These are phyloP conservation scores for Acer yangbiense DNA, from an alignment of 345 rosid genomes.

Conservation along the genomic window DNA sequence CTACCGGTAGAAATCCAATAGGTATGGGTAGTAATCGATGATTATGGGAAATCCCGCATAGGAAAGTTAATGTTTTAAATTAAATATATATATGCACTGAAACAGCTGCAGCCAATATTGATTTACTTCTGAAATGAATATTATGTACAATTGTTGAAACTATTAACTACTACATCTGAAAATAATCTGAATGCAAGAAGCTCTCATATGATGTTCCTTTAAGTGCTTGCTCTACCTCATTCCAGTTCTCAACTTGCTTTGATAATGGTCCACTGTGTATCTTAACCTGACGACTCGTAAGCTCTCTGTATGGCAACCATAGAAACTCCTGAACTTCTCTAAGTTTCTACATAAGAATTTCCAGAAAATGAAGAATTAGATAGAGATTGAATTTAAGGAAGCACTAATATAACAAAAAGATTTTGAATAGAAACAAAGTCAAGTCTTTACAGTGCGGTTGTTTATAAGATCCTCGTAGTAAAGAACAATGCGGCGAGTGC, in stretches of 20 bases:
- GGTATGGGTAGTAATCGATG: no score
- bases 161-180: slow-evolving; percentile 15
- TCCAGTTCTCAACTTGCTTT: slow-evolving; percentile 32
- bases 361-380: neutral
- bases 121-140: neutral
- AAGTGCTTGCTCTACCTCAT: slow-evolving; percentile 23
- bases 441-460: slow-evolving; percentile 30
- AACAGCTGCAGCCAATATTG: neutral
- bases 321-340: slow-evolving; percentile 36
- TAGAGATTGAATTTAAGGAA: neutral
- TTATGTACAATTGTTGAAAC: slow-evolving; percentile 3
- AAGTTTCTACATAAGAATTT: slow-evolving; percentile 29
- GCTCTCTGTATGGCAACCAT: slow-evolving; percentile 36
- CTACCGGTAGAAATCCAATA: no score
- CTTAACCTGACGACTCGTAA: slow-evolving; percentile 40
- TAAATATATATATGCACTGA: neutral
- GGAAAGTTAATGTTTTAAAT: no score
- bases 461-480: slow-evolving; percentile 41
- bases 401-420: neutral
- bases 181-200: slow-evolving; percentile 26
- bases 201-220: slow-evolving; percentile 32
- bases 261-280: slow-evolving; percentile 34
- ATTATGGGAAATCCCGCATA: no score
- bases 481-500: slow-evolving; percentile 39
- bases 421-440: neutral